phyloP scores from a whole-genome alignment of 108 stramenopile species.

The Chaetoceros muelleri region DNA sequence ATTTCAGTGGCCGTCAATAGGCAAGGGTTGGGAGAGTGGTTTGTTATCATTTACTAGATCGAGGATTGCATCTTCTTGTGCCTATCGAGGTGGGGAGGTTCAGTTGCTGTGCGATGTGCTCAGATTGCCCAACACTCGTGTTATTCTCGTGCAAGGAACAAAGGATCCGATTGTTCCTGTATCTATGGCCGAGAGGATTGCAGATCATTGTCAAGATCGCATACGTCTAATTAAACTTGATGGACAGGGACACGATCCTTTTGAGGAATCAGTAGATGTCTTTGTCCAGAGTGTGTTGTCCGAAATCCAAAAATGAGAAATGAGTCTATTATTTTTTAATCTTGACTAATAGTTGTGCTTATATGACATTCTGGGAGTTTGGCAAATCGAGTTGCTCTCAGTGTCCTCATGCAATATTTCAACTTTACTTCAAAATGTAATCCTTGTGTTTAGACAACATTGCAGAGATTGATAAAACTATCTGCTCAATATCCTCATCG shows the following conservation, averaged over 20 bases:
- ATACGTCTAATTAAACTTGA: slow-evolving; percentile 34
- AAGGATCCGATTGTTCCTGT: slow-evolving; percentile 40
- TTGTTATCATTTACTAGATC: slow-evolving; percentile 46
- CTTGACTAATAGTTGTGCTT: no score
- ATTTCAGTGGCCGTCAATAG: slow-evolving; percentile 78
- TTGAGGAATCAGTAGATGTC: slow-evolving; percentile 52
- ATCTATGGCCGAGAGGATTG: slow-evolving; percentile 13
- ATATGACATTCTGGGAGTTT: neutral
- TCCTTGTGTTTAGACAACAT: no score
- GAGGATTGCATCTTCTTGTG: slow-evolving; percentile 3
- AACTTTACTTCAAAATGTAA: neutral
- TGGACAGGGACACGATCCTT: slow-evolving; percentile 71
- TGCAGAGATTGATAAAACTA: no score
- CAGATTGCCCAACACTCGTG: slow-evolving; percentile 24
- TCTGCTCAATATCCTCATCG: no score
- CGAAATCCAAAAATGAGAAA: neutral
- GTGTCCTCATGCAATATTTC: neutral
- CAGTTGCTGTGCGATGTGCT: slow-evolving; percentile 28
- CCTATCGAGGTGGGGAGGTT: slow-evolving; percentile 21
- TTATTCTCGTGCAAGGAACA: slow-evolving; percentile 44
- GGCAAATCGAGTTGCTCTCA: neutral
- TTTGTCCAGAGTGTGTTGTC: slow-evolving; percentile 27
- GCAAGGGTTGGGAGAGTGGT: slow-evolving; percentile 67
- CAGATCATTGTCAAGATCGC: slow-evolving; percentile 5
- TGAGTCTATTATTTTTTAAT: no score